Evolutionary conservation across 1,284 basidiomycete species (phyloP).

Genomic region (Trametes pubescens): DNA sequence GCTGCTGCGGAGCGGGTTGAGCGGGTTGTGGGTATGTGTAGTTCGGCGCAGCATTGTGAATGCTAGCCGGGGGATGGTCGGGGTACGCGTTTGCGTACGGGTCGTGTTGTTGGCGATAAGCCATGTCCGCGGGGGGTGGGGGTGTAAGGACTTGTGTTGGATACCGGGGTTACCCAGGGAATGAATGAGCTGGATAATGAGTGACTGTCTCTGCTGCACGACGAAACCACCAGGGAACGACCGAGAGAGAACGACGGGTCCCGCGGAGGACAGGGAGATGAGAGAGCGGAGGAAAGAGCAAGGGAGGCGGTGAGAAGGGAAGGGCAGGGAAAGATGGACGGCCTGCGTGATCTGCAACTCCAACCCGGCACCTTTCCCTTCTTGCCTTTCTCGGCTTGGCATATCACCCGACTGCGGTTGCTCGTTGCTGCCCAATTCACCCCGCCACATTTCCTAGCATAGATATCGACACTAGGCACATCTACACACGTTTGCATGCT

Average conservation of each 20-base stretch:
- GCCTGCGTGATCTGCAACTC: slow-evolving; percentile 17
- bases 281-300: slow-evolving; percentile 19
- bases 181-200: slow-evolving; percentile 28
- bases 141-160: slow-evolving; percentile 9
- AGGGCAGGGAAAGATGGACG: slow-evolving; percentile 9
- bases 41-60: slow-evolving; percentile 45
- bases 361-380: slow-evolving; percentile 1
- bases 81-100: slow-evolving; percentile 45
- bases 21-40: slow-evolving; percentile 42
- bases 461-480: no score
- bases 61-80: slow-evolving; percentile 48
- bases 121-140: slow-evolving; percentile 49
- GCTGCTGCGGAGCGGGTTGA: slow-evolving; percentile 27
- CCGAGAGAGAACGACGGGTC: slow-evolving; percentile 28
- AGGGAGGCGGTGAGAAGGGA: slow-evolving; percentile 12
- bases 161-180: slow-evolving; percentile 15
- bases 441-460: background rate
- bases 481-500: background rate
- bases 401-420: slow-evolving; percentile 6
- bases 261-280: slow-evolving; percentile 21
- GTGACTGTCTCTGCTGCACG: slow-evolving; percentile 33
- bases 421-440: background rate
- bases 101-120: slow-evolving; percentile 61
- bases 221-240: slow-evolving; percentile 35
- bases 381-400: slow-evolving; percentile 16